These are phyloP conservation scores for Cerrena zonata DNA, from an alignment of 1,284 basidiomycete genomes.

Conservation along the genomic window DNA sequence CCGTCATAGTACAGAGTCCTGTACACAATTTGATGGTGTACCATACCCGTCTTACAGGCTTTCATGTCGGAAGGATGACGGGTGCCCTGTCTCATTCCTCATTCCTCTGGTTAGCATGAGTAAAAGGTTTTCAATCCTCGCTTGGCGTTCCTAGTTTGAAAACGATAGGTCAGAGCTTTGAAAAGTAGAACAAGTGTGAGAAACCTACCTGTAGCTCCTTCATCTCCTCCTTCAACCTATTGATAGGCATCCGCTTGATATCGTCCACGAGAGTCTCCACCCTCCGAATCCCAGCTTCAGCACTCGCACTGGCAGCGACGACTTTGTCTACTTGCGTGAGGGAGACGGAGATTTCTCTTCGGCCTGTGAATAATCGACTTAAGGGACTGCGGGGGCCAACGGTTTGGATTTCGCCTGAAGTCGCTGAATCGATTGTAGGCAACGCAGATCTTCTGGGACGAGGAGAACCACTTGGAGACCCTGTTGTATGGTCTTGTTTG, in stretches of 20 bases:
- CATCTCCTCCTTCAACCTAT: slow-evolving; percentile 67
- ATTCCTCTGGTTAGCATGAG: slow-evolving; percentile 42
- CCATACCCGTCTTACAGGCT: slow-evolving; percentile 22
- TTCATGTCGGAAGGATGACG: slow-evolving; percentile 27
- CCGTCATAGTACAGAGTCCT: too few species aligned
- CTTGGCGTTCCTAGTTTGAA: slow-evolving; percentile 59
- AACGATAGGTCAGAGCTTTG: not conserved
- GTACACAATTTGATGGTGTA: too few species aligned
- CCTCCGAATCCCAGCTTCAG: slow-evolving; percentile 42
- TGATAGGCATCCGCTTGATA: slow-evolving; percentile 55
- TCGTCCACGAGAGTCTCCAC: slow-evolving; percentile 60
- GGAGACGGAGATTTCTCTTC: slow-evolving; percentile 15
- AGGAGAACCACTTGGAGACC: slow-evolving; percentile 22
- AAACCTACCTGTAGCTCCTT: slow-evolving; percentile 75
- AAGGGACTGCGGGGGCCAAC: slow-evolving; percentile 44
- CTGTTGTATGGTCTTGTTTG: slow-evolving; percentile 6
- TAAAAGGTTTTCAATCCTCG: slow-evolving; percentile 69
- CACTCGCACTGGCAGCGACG: slow-evolving; percentile 22
- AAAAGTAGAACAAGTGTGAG: not conserved
- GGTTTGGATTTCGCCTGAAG: slow-evolving; percentile 27
- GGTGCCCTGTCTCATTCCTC: slow-evolving; percentile 33
- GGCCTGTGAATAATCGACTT: slow-evolving; percentile 40
- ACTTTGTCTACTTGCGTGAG: slow-evolving; percentile 15
- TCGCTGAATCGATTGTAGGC: slow-evolving; percentile 19
- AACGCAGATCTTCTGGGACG: slow-evolving; percentile 21